These are phyloP conservation scores for Fusarium decemcellulare DNA, from an alignment of 2,329 filamentous ascomycete genomes.

Conservation along the genomic window DNA sequence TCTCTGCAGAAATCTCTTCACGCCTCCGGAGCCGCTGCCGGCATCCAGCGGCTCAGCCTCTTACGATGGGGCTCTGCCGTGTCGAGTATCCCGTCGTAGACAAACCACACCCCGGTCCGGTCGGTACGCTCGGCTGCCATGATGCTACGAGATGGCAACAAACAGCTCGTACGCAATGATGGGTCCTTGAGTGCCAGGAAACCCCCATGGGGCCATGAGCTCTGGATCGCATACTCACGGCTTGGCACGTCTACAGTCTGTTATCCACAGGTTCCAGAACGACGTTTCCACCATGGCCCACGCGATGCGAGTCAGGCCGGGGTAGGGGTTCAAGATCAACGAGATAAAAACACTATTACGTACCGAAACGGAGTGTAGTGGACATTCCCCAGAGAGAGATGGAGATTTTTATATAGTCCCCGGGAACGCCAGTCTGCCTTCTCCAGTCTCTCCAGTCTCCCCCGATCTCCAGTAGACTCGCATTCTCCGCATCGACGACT, in stretches of 20 bases:
- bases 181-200: background rate
- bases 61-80: background rate
- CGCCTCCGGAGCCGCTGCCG: background rate
- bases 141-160: background rate
- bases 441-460: background rate
- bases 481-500: background rate
- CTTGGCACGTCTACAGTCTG: background rate
- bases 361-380: background rate
- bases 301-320: conserved; percentile 6
- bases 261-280: background rate
- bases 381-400: background rate
- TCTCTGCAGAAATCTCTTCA: conserved; percentile 1
- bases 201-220: background rate
- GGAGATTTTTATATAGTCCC: background rate
- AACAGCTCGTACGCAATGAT: background rate
- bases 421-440: background rate
- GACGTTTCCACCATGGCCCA: background rate
- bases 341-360: background rate
- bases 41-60: conserved; percentile 6
- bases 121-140: background rate
- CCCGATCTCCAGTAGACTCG: background rate
- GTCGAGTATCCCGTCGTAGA: background rate
- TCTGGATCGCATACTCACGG: background rate
- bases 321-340: background rate
- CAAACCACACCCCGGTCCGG: background rate